Evolutionary conservation across 495 filamentous ascomycete genomes (phyloP), one percentile per base, ranked within the genome.

Genomic region (Talaromyces ruber): DNA sequence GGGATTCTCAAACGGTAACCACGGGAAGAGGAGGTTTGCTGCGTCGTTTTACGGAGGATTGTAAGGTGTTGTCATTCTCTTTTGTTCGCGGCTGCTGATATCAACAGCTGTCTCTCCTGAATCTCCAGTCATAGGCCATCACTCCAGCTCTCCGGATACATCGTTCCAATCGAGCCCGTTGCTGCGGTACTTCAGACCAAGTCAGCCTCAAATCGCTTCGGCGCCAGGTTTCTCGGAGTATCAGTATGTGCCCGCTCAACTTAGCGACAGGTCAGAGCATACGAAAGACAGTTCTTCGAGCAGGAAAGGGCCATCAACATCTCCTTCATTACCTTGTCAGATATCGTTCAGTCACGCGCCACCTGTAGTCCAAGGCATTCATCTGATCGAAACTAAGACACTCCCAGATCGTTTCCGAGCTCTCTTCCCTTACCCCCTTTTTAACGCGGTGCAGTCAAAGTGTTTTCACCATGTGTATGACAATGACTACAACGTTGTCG

Each of bases 391-490:
- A n/a, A 80, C 87, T 12, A 78, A 85, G 61, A 77, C 84, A 6
- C 73, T 98, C 4, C 91, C 93, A 3, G 91, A 96, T 68, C 86
- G 82, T 25, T 86, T 94, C 64, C 84, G 87, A 7, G 74, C 84
- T 3, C 72, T 97, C 3, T 98, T 97, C 68, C 81, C 84, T 6
- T 96, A 90, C 65, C 84, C 86, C 1, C 68, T 93, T 0, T 93
- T 98, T 76, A 98, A 98, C 64, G 92, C 89, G 14, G 82, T 97
- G 1, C 94, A 98, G 68, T 97, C 93, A 0, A 92, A 88, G 68
- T 94, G 88, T 65, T 98, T 95, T 64, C 67, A 82, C 0, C 65
- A 83, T 1, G 82, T 91, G 1, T 98, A 92, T 71, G 74, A 81
- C 4, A 82, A 83, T 6, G 83, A 87, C 65, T 86, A 95, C 70